Base-by-base conservation (phyloP, 2,329 filamentous ascomycete species). In the Diaporthe sp. region DNA sequence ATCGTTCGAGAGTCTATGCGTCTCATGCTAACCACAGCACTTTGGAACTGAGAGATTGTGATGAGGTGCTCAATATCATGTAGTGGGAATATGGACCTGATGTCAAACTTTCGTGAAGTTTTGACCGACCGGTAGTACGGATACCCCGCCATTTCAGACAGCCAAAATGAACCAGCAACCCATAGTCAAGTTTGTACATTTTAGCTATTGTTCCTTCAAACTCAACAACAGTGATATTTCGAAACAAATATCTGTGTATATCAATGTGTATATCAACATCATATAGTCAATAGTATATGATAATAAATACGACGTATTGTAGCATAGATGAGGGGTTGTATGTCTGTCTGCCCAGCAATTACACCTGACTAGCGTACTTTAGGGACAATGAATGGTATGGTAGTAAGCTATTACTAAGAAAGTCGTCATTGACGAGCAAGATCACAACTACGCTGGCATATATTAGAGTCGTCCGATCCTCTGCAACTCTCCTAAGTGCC, bases 401-500 rank as follows among this genome's bases (percentile, higher is more conserved):
- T 65, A 34, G 61, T 65, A 65, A 46, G 42, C 39, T 17, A 65
- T 65, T 65, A 65, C 3, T 65, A 46, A 65, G 61, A 34, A 65
- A n/a, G 34, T 34, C 61, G 42, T 65, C 61, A 65, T 65, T 10
- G 42, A 65, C 25, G 8, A 19, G 25, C 42, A 17, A 22, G 10
- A 31, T 65, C 61, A 49, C 60, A 17, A 42, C 55, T 7, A 1
- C 25, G 7, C 37, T 25, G 4, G 13, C 58, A 61, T 62, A 62
- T 44, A 62, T 62, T 25, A 28, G 31, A 65, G n/a, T 25, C 15
- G 4, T 22, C 25, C 37, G 28, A 22, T 17, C n/a, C 15, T 46
- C n/a, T 28, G 19, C 17, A 31, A 22, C 8, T 46, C 1, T 1
- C 3, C 3, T 31, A 4, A 22, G 60, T 13, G 37, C 3, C 39